Conservation (phyloP, 371 early-diverging fungal species). For the Aphelidium insulamus region DNA sequence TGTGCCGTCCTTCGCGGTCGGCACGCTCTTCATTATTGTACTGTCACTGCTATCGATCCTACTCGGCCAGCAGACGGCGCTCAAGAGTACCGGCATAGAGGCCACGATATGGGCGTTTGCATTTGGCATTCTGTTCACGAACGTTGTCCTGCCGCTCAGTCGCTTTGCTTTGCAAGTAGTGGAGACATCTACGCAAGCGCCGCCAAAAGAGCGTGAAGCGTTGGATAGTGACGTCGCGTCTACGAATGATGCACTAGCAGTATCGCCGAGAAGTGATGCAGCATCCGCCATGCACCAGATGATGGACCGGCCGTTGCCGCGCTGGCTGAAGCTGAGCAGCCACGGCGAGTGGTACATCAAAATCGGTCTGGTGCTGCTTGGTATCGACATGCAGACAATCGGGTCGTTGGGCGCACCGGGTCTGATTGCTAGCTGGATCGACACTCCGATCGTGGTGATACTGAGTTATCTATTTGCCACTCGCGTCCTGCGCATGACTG, state of each 20-base stretch:
- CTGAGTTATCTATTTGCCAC: slow-evolving; percentile 23
- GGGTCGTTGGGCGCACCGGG: slow-evolving; percentile 29
- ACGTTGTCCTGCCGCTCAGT: slow-evolving; percentile 12
- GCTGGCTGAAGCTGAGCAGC: slow-evolving; percentile 28
- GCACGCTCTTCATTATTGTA: no score
- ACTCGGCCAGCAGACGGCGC: no score
- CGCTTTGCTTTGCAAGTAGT: no score
- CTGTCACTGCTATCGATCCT: no score
- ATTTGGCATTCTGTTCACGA: slow-evolving; percentile 23
- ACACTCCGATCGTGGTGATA: slow-evolving; percentile 28
- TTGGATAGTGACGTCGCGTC: no score
- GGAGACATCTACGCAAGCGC: no score
- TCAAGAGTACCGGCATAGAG: slow-evolving; percentile 22
- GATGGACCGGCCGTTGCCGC: slow-evolving; percentile 15
- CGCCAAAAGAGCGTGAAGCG: no score
- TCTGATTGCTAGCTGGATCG: slow-evolving; percentile 34
- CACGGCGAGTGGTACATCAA: slow-evolving; percentile 36
- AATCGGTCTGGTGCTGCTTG: slow-evolving; percentile 24
- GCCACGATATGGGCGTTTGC: slow-evolving; percentile 39
- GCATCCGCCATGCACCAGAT: no score
- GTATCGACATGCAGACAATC: slow-evolving; percentile 24
- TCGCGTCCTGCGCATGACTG: slow-evolving; percentile 23
- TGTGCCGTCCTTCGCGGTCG: no score
- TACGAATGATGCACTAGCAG: no score
- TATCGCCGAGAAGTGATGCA: no score